Conservation (phyloP, 192 early-diverging fungal species). For the Dimargaris xerosporica region DNA sequence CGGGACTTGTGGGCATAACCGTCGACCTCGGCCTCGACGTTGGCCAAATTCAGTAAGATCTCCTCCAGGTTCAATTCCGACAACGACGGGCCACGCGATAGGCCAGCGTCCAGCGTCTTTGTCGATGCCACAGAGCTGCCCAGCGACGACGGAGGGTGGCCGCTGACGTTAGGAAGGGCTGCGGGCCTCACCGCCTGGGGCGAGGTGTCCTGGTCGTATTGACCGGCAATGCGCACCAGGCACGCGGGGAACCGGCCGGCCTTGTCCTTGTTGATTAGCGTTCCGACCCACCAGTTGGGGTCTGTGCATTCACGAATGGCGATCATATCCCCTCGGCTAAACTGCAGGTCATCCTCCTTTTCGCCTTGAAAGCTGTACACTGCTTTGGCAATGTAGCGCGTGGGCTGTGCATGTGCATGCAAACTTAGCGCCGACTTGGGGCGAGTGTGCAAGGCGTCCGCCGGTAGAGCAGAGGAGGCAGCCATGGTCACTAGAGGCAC, state of each 20-base stretch:
- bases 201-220: neutral
- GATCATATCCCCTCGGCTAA: conserved; percentile 7
- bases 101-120: neutral
- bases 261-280: conserved; percentile 23
- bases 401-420: too few species aligned
- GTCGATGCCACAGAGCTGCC: neutral
- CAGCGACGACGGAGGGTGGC: neutral
- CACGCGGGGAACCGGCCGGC: conserved; percentile 34
- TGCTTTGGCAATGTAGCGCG: conserved; percentile 27
- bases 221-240: conserved; percentile 17
- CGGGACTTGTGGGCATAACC: neutral
- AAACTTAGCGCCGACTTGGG: too few species aligned
- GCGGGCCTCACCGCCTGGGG: too few species aligned
- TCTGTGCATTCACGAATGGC: conserved; percentile 13
- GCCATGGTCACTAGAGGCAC: too few species aligned
- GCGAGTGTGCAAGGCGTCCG: too few species aligned
- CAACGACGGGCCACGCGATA: neutral
- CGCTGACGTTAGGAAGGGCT: neutral
- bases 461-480: too few species aligned
- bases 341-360: conserved; percentile 22
- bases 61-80: conserved; percentile 10
- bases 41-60: conserved; percentile 7
- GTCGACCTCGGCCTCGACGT: conserved; percentile 6
- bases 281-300: conserved; percentile 37
- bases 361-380: conserved; percentile 35